Percentiles rank a stretch among this genome's conserved stretches.
phyloP scores from a whole-genome alignment of 495 filamentous ascomycete genomes.

The Xylaria cubensis region DNA sequence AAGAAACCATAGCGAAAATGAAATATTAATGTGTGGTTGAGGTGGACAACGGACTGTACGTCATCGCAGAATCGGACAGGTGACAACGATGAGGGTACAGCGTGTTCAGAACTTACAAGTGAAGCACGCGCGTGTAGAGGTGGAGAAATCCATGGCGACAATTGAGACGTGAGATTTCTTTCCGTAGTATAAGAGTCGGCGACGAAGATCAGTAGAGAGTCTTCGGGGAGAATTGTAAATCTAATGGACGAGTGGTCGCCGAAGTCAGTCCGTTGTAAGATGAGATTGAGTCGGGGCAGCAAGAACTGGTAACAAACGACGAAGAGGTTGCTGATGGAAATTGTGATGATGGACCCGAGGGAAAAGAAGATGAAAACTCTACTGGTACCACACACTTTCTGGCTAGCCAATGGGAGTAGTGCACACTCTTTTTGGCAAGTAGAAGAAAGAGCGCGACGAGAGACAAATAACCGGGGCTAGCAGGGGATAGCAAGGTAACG shows the following conservation, averaged over 20 bases:
- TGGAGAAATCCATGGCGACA: slow-evolving; percentile 49
- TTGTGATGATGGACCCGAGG: slow-evolving; percentile 18
- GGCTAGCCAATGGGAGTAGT: slow-evolving; percentile 27
- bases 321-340: slow-evolving; percentile 2
- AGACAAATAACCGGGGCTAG: slow-evolving; percentile 28
- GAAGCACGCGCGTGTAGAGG: slow-evolving; percentile 51
- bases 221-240: neutral
- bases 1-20: neutral
- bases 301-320: slow-evolving; percentile 24
- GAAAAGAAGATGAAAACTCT: slow-evolving; percentile 25
- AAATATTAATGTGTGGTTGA: neutral
- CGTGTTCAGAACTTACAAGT: slow-evolving; percentile 51
- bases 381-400: slow-evolving; percentile 19
- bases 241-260: slow-evolving; percentile 7
- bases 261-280: slow-evolving; percentile 20
- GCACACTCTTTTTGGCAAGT: slow-evolving; percentile 21
- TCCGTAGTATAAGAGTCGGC: neutral
- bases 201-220: slow-evolving; percentile 3
- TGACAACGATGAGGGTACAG: neutral
- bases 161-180: slow-evolving; percentile 16
- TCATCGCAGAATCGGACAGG: slow-evolving; percentile 1
- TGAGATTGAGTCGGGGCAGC: slow-evolving; percentile 13
- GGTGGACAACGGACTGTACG: neutral
- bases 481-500: slow-evolving; percentile 14
- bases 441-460: neutral